Evolutionary conservation across 495 filamentous ascomycete genomes (phyloP).

Genomic region (Letharia columbiana): DNA sequence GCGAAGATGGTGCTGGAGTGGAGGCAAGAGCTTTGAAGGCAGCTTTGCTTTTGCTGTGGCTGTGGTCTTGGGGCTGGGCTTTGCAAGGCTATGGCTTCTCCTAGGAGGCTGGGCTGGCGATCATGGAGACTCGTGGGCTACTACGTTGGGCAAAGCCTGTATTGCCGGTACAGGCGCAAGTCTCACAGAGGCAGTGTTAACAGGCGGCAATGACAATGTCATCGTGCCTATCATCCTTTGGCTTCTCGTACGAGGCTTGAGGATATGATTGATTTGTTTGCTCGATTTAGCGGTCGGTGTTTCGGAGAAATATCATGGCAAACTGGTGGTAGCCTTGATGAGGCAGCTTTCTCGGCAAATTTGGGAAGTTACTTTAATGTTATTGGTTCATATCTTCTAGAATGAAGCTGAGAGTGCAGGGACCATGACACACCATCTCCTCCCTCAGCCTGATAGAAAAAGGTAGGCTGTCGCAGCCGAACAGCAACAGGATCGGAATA

Average conservation of each 20-base stretch:
- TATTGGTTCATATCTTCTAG: background rate
- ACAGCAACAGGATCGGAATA: slow-evolving; percentile 2
- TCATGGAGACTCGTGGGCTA: slow-evolving; percentile 33
- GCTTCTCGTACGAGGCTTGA: slow-evolving; percentile 73
- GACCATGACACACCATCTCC: background rate
- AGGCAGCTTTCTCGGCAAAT: background rate
- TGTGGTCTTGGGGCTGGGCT: slow-evolving; percentile 62
- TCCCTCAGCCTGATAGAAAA: background rate
- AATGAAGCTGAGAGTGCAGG: background rate
- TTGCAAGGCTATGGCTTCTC: slow-evolving; percentile 66
- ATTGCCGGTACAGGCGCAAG: slow-evolving; percentile 73
- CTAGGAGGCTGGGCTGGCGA: slow-evolving; percentile 57
- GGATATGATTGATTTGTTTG: slow-evolving; percentile 43
- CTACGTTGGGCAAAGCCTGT: slow-evolving; percentile 48
- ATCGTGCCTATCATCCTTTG: slow-evolving; percentile 92
- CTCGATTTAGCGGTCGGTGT: slow-evolving; percentile 18
- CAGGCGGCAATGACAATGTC: slow-evolving; percentile 98
- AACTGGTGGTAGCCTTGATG: background rate
- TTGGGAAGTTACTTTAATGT: background rate
- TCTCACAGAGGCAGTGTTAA: slow-evolving; percentile 88
- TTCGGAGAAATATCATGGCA: background rate
- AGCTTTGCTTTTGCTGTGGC: slow-evolving; percentile 76
- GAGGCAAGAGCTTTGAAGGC: slow-evolving; percentile 91
- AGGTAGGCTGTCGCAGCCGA: background rate
- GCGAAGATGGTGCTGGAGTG: slow-evolving; percentile 92